These are phyloP conservation scores for Alternaria burnsii DNA, from an alignment of 2,329 filamentous ascomycete genomes.

Conservation along the genomic window DNA sequence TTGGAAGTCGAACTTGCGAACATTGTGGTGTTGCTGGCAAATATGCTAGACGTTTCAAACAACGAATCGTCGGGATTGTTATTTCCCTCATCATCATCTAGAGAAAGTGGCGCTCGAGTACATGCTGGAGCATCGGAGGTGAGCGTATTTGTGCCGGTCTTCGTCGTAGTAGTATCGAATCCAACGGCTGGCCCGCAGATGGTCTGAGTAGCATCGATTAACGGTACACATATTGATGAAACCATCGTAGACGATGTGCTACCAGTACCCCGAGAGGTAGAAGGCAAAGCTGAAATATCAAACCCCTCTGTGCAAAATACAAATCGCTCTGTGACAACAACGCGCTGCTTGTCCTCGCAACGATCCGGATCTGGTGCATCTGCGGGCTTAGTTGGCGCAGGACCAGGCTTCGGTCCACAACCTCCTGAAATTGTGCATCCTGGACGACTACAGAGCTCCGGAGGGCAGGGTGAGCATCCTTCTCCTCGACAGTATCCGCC, in stretches of 20 bases:
- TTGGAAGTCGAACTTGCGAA: neutral
- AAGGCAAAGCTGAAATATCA: conserved; percentile 20
- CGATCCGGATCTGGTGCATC: conserved; percentile 16
- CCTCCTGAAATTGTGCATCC: conserved; percentile 21
- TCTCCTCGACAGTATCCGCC: conserved; percentile 25
- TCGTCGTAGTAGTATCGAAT: conserved; percentile 21
- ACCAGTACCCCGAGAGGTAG: neutral
- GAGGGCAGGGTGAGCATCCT: conserved; percentile 29
- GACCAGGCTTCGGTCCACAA: conserved; percentile 34
- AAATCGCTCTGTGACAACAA: conserved; percentile 31
- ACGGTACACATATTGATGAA: conserved; percentile 27
- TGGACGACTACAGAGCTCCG: conserved; percentile 24
- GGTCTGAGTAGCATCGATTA: conserved; percentile 23
- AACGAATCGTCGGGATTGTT: conserved; percentile 25
- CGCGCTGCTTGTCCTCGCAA: conserved; percentile 33
- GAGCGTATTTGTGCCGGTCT: conserved; percentile 14
- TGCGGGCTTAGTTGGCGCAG: conserved; percentile 18
- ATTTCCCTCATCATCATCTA: conserved; percentile 43
- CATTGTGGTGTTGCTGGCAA: conserved; percentile 12
- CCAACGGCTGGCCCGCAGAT: conserved; percentile 24
- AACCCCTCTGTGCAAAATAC: conserved; percentile 29
- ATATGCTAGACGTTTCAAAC: conserved; percentile 7
- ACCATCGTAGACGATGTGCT: conserved; percentile 22
- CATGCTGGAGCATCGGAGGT: conserved; percentile 26
- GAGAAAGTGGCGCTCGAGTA: conserved; percentile 29